These are phyloP conservation scores for Cucurbitaria berberidis DNA, from an alignment of 2,329 filamentous ascomycete genomes.

Conservation along the genomic window DNA sequence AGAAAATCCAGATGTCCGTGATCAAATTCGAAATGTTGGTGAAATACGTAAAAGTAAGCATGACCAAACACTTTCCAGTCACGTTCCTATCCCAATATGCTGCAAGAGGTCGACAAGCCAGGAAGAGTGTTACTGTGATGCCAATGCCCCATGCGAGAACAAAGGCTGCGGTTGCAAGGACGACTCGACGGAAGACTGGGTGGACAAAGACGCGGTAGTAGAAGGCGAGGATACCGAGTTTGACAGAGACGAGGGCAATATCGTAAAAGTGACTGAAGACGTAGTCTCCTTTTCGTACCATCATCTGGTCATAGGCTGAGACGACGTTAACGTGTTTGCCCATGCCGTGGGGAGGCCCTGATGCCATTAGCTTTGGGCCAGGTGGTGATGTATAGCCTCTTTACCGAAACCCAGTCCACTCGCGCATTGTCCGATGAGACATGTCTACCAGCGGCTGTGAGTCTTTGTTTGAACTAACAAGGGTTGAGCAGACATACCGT, in stretches of 20 bases:
- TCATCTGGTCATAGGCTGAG: conserved; percentile 31
- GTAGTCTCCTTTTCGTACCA: conserved; percentile 45
- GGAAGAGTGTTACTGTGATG: conserved; percentile 37
- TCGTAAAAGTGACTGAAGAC: conserved; percentile 47
- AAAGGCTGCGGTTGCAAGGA: conserved; percentile 38
- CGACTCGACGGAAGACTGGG: conserved; percentile 35
- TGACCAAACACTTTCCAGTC: conserved; percentile 33
- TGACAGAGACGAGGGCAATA: conserved; percentile 38
- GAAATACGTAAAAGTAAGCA: conserved; percentile 42
- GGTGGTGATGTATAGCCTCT: neutral
- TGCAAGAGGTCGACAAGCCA: conserved; percentile 38
- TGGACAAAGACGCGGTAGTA: conserved; percentile 43
- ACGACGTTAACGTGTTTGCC: conserved; percentile 41
- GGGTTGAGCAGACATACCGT: conserved; percentile 26
- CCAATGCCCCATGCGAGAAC: conserved; percentile 40
- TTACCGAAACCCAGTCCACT: conserved; percentile 38
- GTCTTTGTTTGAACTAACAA: neutral
- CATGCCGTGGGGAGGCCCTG: conserved; percentile 43
- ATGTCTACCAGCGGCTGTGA: conserved; percentile 23
- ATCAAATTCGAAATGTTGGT: conserved; percentile 44
- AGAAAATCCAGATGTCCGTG: conserved; percentile 44
- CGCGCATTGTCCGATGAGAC: conserved; percentile 39
- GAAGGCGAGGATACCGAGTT: conserved; percentile 43
- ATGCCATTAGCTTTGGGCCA: conserved; percentile 13
- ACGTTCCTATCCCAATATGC: conserved; percentile 41